These are phyloP conservation scores for Saussurea involucrata DNA, from an alignment of 129 eudicot genomes.

Conservation along the genomic window DNA sequence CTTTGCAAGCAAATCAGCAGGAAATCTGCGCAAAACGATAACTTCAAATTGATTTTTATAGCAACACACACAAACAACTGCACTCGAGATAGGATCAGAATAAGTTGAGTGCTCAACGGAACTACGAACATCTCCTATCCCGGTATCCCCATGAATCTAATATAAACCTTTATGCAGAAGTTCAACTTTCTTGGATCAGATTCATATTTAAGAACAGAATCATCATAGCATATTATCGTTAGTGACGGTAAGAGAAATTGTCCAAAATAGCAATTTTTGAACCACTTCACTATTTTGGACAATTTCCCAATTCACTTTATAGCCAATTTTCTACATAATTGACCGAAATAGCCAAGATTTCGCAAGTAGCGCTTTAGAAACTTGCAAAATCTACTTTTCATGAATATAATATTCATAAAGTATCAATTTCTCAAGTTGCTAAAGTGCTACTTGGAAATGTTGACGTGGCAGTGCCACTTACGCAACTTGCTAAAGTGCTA, in stretches of 20 bases:
- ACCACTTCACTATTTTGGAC: no score
- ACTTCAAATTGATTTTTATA: background rate
- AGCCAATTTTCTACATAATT: no score
- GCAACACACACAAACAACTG: background rate
- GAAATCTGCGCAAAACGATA: slow-evolving; percentile 46
- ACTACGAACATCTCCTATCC: background rate
- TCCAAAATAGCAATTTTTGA: no score
- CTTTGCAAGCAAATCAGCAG: slow-evolving; percentile 62
- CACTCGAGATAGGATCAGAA: background rate
- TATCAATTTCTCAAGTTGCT: no score
- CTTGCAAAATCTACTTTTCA: no score
- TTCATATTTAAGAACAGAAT: background rate
- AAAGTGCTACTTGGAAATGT: no score
- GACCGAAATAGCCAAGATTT: no score
- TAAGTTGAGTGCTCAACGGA: background rate
- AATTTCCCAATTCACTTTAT: no score
- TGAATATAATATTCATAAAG: no score
- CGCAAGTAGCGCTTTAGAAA: no score
- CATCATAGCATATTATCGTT: no score
- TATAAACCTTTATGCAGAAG: background rate
- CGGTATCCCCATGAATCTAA: background rate
- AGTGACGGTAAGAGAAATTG: background rate
- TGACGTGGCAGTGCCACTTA: background rate
- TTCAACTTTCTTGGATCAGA: background rate
- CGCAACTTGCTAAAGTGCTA: background rate